Evolutionary conservation across 176 grass and related monocot genomes (phyloP).

Genomic region (Eragrostis nindensis): DNA sequence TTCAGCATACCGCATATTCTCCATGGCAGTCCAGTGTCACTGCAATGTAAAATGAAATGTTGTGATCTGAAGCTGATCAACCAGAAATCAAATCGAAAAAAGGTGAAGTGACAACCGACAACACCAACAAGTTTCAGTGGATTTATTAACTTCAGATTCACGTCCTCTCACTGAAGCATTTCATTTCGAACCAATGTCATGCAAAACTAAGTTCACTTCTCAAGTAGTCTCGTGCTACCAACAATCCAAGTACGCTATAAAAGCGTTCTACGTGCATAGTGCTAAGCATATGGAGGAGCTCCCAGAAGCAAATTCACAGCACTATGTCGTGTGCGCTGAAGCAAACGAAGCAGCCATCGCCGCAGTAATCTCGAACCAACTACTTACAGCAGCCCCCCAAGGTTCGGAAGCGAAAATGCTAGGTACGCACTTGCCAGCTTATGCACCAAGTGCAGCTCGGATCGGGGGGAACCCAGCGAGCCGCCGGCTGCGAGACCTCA

Average conservation of each 20-base stretch:
- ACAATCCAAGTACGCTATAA: neutral
- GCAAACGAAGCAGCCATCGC: neutral
- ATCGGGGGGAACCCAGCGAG: slow-evolving; percentile 6
- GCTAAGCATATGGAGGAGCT: neutral
- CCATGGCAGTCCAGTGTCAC: slow-evolving; percentile 54
- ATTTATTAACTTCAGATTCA: neutral
- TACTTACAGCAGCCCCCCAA: neutral
- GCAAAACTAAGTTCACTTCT: neutral
- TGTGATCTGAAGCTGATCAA: neutral
- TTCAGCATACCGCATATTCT: slow-evolving; percentile 90
- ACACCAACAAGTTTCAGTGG: neutral
- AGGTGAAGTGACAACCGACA: neutral
- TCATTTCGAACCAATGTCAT: neutral
- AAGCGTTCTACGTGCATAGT: neutral
- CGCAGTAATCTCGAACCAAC: neutral
- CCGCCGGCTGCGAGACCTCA: neutral
- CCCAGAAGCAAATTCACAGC: neutral
- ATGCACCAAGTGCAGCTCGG: neutral
- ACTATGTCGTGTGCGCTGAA: neutral
- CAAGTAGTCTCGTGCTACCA: neutral
- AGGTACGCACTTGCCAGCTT: neutral
- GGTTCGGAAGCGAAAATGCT: neutral
- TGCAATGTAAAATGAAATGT: slow-evolving; percentile 32
- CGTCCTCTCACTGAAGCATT: slow-evolving; percentile 11
- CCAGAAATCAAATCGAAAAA: neutral